A percentile compares a stretch with the other conserved stretches of the same genome.
Evolutionary conservation across 2,329 filamentous ascomycete species (phyloP).

Genomic region (Pezicula neosporulosa): DNA sequence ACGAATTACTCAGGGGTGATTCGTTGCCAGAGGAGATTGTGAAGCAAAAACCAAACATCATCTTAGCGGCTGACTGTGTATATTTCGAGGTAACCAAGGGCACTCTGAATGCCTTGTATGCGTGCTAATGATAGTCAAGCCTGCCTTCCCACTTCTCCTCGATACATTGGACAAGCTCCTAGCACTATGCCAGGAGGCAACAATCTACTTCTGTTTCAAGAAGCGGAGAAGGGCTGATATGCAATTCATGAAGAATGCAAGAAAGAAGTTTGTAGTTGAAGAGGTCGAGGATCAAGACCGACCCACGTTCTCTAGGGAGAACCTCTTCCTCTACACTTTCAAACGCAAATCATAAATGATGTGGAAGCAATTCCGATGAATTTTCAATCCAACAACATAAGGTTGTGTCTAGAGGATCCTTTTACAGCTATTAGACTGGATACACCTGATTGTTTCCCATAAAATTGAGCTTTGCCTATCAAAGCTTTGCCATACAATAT

Average conservation of each 20-base stretch:
- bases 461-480: neutral
- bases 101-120: too few species aligned
- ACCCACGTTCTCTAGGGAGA: conserved; percentile 52
- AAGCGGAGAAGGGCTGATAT: conserved; percentile 79
- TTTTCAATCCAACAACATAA: neutral
- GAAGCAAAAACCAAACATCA: conserved; percentile 65
- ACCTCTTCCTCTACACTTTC: conserved; percentile 59
- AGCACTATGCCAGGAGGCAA: conserved; percentile 62
- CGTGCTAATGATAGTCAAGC: conserved; percentile 29
- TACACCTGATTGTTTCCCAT: neutral
- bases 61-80: conserved; percentile 94
- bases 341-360: conserved; percentile 32
- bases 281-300: conserved; percentile 61
- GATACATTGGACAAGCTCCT: conserved; percentile 74
- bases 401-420: too few species aligned
- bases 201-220: conserved; percentile 88
- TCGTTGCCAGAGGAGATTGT: conserved; percentile 50
- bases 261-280: conserved; percentile 60
- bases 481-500: neutral
- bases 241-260: conserved; percentile 69
- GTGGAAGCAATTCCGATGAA: neutral
- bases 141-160: conserved; percentile 84
- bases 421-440: neutral
- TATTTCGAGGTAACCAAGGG: conserved; percentile 66
- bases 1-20: conserved; percentile 48